Conservation (phyloP, 139 green algal species). For the Chlamydomonas incerta region DNA sequence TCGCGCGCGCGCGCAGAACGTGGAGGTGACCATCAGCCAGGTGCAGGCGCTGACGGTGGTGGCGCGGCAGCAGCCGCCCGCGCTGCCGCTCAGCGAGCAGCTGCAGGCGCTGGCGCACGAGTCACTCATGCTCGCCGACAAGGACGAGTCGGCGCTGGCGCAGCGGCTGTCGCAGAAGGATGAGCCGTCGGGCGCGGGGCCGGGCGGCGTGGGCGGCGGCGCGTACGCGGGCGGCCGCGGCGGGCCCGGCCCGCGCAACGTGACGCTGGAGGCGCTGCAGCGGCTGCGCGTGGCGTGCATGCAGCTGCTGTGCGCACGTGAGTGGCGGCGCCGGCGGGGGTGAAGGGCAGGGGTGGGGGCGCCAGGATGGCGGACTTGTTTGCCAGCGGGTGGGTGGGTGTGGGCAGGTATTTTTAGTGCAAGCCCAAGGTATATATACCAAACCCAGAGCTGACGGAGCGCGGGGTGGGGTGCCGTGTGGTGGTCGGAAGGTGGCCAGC, state of each 20-base stretch:
- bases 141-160: slow-evolving; percentile 51
- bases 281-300: slow-evolving; percentile 74
- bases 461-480: no score
- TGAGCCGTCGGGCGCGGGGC: background rate
- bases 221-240: slow-evolving; percentile 1
- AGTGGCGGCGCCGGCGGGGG: no score
- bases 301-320: slow-evolving; percentile 74
- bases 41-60: slow-evolving; percentile 53
- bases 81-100: slow-evolving; percentile 26
- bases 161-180: slow-evolving; percentile 36
- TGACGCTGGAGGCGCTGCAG: slow-evolving; percentile 63
- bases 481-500: no score
- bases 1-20: slow-evolving; percentile 33
- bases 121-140: slow-evolving; percentile 58
- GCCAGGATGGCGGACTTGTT: no score
- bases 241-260: slow-evolving; percentile 32
- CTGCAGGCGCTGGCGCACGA: slow-evolving; percentile 47
- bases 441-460: no score
- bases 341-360: no score
- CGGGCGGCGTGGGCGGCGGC: background rate
- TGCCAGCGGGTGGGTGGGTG: no score
- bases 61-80: slow-evolving; percentile 35
- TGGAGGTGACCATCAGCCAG: slow-evolving; percentile 51
- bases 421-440: no score
- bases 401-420: no score